These are phyloP conservation scores for Phyllosticta citrichinensis DNA, from an alignment of 2,329 filamentous ascomycete genomes.

Conservation along the genomic window DNA sequence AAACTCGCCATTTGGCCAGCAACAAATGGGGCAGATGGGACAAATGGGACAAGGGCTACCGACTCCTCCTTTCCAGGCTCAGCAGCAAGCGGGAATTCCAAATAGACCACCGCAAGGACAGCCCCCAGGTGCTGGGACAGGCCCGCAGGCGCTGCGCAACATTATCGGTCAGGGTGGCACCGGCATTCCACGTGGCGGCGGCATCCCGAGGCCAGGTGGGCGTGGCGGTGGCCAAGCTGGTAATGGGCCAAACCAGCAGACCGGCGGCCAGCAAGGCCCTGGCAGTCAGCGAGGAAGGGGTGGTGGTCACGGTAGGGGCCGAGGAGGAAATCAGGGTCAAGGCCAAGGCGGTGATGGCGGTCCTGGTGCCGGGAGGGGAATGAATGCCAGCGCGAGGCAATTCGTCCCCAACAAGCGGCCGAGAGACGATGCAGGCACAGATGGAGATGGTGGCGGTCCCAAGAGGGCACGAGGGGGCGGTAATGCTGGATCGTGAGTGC, in stretches of 20 bases:
- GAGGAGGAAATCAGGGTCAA: conserved; percentile 4
- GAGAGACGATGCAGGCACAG: conserved; percentile 19
- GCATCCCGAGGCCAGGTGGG: conserved; percentile 24
- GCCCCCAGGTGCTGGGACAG: conserved; percentile 18
- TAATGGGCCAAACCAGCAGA: conserved; percentile 15
- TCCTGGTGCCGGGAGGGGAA: conserved; percentile 17
- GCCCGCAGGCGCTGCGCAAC: conserved; percentile 20
- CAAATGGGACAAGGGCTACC: conserved; percentile 8
- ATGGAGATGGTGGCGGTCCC: conserved; percentile 16
- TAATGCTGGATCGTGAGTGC: neutral
- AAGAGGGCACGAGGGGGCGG: conserved; percentile 21
- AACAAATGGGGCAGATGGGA: neutral
- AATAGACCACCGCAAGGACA: conserved; percentile 3
- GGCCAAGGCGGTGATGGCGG: conserved; percentile 15
- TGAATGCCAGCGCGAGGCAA: conserved; percentile 26
- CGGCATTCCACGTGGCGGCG: conserved; percentile 10
- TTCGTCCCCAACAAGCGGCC: conserved; percentile 29
- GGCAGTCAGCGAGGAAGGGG: conserved; percentile 12
- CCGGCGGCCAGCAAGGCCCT: conserved; percentile 12
- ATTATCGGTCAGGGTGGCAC: conserved; percentile 16
- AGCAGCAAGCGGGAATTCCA: neutral
- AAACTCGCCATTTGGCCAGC: conserved; percentile 18
- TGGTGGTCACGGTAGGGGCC: conserved; percentile 9
- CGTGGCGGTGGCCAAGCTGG: conserved; percentile 22
- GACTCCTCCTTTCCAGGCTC: conserved; percentile 10